A percentile compares a stretch with the other conserved stretches of the same genome.
phyloP scores from a whole-genome alignment of 2,329 filamentous ascomycete genomes.

The Aspergillus pseudoglaucus region DNA sequence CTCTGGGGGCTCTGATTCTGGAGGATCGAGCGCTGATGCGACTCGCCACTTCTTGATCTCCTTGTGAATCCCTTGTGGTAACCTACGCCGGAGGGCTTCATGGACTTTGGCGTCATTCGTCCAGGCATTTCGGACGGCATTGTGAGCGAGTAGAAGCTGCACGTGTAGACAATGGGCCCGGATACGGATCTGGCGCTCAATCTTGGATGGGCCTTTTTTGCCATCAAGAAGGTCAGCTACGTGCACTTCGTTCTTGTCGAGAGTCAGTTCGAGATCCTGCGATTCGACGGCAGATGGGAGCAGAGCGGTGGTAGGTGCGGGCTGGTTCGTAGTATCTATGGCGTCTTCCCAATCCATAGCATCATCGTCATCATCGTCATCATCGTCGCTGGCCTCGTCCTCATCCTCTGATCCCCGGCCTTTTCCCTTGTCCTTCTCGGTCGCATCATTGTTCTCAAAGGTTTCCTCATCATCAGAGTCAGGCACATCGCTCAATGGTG shows the following conservation, averaged over 20 bases:
- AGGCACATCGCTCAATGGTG: conserved; percentile 32
- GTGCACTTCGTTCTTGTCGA: conserved; percentile 50
- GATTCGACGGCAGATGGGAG: conserved; percentile 45
- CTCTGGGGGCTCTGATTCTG: conserved; percentile 35
- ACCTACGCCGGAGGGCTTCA: conserved; percentile 65
- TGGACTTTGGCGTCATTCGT: conserved; percentile 71
- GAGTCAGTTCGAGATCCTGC: conserved; percentile 67
- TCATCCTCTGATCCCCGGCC: conserved; percentile 8
- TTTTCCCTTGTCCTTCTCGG: conserved; percentile 38
- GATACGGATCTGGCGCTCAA: conserved; percentile 69
- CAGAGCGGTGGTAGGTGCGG: conserved; percentile 22
- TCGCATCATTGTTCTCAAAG: conserved; percentile 47
- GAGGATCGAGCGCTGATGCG: conserved; percentile 55
- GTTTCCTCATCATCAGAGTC: conserved; percentile 34
- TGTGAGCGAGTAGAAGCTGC: conserved; percentile 81
- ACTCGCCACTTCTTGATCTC: conserved; percentile 68
- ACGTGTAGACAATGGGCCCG: conserved; percentile 86
- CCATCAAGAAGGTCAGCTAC: conserved; percentile 55
- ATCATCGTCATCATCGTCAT: conserved; percentile 48
- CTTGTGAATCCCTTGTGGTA: conserved; percentile 61
- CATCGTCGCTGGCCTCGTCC: conserved; percentile 22
- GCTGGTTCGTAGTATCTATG: conserved; percentile 28
- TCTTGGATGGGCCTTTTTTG: conserved; percentile 81
- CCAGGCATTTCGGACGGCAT: conserved; percentile 78
- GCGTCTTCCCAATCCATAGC: conserved; percentile 56